Evolutionary conservation across 2,329 filamentous ascomycete species (phyloP).

Genomic region (Parastagonospora nodorum): DNA sequence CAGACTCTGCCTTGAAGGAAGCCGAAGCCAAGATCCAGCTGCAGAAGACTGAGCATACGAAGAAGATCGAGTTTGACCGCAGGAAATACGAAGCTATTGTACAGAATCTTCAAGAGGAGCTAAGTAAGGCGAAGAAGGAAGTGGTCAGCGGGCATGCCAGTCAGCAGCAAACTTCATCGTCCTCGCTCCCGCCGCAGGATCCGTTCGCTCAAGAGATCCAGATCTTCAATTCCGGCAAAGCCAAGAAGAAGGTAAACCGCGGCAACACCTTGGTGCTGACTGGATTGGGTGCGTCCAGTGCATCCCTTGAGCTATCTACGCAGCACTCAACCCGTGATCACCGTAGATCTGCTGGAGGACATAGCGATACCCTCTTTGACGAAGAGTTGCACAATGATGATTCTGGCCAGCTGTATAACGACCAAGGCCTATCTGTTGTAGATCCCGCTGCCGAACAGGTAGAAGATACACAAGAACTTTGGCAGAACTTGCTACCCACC

Average conservation of each 20-base stretch:
- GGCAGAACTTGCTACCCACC: not conserved
- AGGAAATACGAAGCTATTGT: conserved; percentile 10
- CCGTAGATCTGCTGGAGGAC: not conserved
- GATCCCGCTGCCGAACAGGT: conserved; percentile 7
- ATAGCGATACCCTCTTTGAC: conserved; percentile 4
- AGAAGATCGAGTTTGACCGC: conserved; percentile 19
- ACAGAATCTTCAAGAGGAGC: not conserved
- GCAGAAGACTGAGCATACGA: conserved; percentile 13
- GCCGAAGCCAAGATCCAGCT: conserved; percentile 14
- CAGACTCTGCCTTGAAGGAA: conserved; percentile 18
- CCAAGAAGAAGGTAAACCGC: conserved; percentile 27
- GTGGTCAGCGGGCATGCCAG: not conserved
- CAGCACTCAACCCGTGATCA: not conserved
- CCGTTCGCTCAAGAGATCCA: not conserved
- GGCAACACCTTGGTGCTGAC: conserved; percentile 16
- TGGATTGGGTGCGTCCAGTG: not conserved
- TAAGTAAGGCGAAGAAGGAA: not conserved
- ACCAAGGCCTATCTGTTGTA: conserved; percentile 5
- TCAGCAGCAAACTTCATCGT: not conserved
- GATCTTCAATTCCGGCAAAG: conserved; percentile 2
- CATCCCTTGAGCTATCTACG: not conserved
- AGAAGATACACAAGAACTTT: conserved; percentile 18
- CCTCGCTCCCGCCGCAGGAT: not conserved
- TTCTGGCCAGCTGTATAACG: not conserved
- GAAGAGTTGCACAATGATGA: conserved; percentile 5